phyloP scores from a whole-genome alignment of 106 monocot genomes.

The Allium fistulosum region DNA sequence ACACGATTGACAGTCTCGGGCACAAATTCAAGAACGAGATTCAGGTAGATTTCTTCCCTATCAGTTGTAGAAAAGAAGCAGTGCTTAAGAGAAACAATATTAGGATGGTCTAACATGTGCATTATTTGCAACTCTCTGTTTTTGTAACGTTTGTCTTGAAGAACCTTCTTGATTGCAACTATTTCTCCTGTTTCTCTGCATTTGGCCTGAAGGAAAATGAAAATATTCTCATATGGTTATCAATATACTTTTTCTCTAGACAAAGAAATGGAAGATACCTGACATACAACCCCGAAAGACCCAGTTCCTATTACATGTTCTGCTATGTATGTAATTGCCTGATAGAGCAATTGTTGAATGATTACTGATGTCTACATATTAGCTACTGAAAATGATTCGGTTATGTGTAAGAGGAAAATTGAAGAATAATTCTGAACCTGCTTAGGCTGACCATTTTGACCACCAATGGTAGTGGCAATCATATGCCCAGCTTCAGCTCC shows the following conservation, averaged over 20 bases:
- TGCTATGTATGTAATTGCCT: constrained; percentile 38
- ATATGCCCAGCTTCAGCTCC: constrained; percentile 30
- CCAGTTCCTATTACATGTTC: constrained; percentile 49
- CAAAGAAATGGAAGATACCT: constrained; percentile 12
- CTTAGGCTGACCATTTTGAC: constrained; percentile 35
- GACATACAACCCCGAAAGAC: constrained; percentile 43
- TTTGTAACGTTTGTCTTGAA: constrained; percentile 49
- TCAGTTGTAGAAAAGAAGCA: constrained; percentile 40
- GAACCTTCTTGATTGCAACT: constrained; percentile 44
- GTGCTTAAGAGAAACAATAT: constrained; percentile 38
- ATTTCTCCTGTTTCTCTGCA: constrained; percentile 49
- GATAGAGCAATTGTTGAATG: constrained; percentile 10
- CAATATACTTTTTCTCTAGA: background rate
- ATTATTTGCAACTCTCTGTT: constrained; percentile 48
- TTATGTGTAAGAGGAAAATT: background rate
- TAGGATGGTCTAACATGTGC: constrained; percentile 49
- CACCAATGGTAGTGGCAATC: constrained; percentile 32
- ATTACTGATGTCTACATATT: background rate
- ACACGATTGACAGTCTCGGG: constrained; percentile 37
- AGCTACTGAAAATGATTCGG: background rate
- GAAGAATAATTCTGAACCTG: constrained; percentile 9
- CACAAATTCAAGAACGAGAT: constrained; percentile 46
- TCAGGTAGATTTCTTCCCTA: constrained; percentile 41
- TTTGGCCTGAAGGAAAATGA: constrained; percentile 26
- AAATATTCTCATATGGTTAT: background rate